These are phyloP conservation scores for Stephania cephalantha DNA, from an alignment of 164 flowering plant species.

Conservation along the genomic window DNA sequence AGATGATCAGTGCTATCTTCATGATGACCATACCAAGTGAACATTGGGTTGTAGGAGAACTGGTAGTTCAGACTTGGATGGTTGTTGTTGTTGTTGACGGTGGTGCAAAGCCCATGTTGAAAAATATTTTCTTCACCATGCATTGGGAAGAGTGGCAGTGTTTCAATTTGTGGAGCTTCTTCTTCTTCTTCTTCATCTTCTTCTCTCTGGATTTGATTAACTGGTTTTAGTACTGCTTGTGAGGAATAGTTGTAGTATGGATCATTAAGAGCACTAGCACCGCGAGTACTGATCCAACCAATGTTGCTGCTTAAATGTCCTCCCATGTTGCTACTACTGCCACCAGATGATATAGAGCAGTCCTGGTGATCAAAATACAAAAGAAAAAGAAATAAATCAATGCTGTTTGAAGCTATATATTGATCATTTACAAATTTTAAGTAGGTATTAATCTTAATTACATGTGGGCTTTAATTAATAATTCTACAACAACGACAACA, in stretches of 20 bases:
- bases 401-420: no score
- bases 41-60: constrained; percentile 16
- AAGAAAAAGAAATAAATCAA: no score
- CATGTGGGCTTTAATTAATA: no score
- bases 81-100: background rate
- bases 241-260: constrained; percentile 14
- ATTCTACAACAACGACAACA: no score
- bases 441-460: no score
- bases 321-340: constrained; percentile 4
- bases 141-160: constrained; percentile 87
- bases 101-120: constrained; percentile 17
- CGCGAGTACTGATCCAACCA: constrained; percentile 35
- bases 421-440: no score
- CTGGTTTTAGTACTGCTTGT: constrained; percentile 15
- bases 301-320: constrained; percentile 22
- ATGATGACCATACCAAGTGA: constrained; percentile 27
- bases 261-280: constrained; percentile 13
- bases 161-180: constrained; percentile 38
- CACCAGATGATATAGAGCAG: constrained; percentile 53
- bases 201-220: background rate
- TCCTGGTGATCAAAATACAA: constrained; percentile 36
- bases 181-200: constrained; percentile 10
- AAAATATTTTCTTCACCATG: constrained; percentile 35
- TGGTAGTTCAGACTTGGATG: constrained; percentile 12
- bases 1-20: background rate